phyloP scores from a whole-genome alignment of 148 eudicot genomes.

The Nyssa sinensis region DNA sequence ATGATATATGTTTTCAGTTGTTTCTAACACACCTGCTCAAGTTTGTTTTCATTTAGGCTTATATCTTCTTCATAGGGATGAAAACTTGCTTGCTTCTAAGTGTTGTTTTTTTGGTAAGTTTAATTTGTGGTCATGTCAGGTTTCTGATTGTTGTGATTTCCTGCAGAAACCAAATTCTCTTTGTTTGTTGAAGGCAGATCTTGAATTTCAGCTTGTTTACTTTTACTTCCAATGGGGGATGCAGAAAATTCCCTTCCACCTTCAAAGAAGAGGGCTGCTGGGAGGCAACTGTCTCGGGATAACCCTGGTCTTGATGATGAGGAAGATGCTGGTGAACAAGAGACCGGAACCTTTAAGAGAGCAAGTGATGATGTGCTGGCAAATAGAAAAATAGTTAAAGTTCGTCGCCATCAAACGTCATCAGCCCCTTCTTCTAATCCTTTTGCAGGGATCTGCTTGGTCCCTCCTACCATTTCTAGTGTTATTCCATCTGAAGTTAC shows the following conservation, averaged over 20 bases:
- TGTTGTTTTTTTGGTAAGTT: background rate
- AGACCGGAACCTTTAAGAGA: slow-evolving; percentile 72
- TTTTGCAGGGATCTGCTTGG: slow-evolving; percentile 76
- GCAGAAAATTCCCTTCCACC: slow-evolving; percentile 56
- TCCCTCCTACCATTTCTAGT: slow-evolving; percentile 40
- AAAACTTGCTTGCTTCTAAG: background rate
- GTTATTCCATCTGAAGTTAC: slow-evolving; percentile 29
- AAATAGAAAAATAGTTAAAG: slow-evolving; percentile 75
- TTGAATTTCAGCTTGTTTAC: background rate
- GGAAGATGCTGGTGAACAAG: slow-evolving; percentile 57
- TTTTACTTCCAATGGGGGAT: slow-evolving; percentile 52
- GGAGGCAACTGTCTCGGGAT: slow-evolving; percentile 74
- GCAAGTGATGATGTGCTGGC: slow-evolving; percentile 92
- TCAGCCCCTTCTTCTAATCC: slow-evolving; percentile 72
- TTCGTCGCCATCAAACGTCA: slow-evolving; percentile 58
- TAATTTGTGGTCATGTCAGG: background rate
- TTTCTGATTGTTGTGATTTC: background rate
- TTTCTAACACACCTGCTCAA: background rate
- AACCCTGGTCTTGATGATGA: slow-evolving; percentile 89
- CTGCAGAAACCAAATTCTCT: background rate
- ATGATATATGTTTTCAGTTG: background rate
- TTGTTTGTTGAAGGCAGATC: background rate
- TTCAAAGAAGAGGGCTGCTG: slow-evolving; percentile 90
- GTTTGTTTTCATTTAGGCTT: background rate
- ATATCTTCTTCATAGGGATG: background rate